Conservation (phyloP, 768 basidiomycete species). For the Boletus pseudopeckii region DNA sequence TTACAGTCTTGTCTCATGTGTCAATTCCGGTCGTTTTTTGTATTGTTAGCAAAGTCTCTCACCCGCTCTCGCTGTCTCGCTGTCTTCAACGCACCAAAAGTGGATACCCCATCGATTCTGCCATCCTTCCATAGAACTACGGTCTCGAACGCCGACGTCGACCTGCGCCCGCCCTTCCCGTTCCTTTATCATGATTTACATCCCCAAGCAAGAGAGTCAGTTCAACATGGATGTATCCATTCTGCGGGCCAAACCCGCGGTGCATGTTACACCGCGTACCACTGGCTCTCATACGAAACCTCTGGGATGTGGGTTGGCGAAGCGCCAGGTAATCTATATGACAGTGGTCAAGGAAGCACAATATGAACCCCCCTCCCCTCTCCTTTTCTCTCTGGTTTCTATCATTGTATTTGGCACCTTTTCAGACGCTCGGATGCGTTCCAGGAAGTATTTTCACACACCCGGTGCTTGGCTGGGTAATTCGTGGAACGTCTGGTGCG, state of each 20-base stretch:
- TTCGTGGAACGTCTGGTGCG: background rate
- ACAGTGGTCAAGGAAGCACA: slow-evolving; percentile 41
- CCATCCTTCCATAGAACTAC: too few relatives aligned
- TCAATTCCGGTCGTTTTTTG: too few relatives aligned
- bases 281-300: background rate
- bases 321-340: slow-evolving; percentile 39
- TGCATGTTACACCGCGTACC: background rate
- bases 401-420: background rate
- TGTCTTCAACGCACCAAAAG: too few relatives aligned
- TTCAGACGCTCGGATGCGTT: too few relatives aligned
- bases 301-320: background rate
- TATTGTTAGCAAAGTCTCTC: too few relatives aligned
- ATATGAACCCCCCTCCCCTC: background rate
- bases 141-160: slow-evolving; percentile 22
- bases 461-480: background rate
- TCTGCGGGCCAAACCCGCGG: background rate
- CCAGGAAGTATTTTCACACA: background rate
- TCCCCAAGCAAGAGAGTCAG: background rate
- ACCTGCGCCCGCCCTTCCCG: slow-evolving; percentile 8
- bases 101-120: too few relatives aligned
- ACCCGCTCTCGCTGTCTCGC: too few relatives aligned
- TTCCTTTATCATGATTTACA: slow-evolving; percentile 5
- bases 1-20: too few relatives aligned
- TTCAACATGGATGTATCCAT: background rate
- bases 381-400: background rate